Percentiles rank a stretch among this genome's conserved stretches.
Evolutionary conservation across 2,329 filamentous ascomycete species (phyloP).

Genomic region (Dryadomyces sulphureus): DNA sequence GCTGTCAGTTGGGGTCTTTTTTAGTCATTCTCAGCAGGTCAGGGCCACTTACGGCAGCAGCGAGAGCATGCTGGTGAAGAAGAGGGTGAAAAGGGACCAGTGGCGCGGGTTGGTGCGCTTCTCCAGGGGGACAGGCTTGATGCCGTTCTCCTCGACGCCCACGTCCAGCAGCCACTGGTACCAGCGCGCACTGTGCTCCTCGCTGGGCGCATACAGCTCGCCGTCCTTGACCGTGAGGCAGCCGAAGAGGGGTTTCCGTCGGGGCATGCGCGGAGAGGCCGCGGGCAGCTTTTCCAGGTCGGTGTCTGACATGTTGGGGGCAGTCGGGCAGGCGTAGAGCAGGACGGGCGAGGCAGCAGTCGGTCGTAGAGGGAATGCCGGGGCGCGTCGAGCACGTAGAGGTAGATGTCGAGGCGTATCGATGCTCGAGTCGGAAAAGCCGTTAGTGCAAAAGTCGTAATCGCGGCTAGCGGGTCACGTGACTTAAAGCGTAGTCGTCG

Average conservation of each 20-base stretch:
- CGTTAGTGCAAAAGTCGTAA: too few relatives aligned
- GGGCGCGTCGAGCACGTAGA: too few relatives aligned
- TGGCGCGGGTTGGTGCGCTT: conserved; percentile 37
- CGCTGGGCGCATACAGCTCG: conserved; percentile 17
- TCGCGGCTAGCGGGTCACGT: too few relatives aligned
- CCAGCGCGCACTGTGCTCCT: conserved; percentile 21
- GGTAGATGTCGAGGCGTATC: too few relatives aligned
- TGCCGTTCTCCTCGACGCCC: conserved; percentile 38
- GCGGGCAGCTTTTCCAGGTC: too few relatives aligned
- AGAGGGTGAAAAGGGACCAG: conserved; percentile 43
- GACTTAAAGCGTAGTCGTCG: too few relatives aligned
- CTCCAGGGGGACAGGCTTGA: conserved; percentile 39
- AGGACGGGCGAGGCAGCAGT: too few relatives aligned
- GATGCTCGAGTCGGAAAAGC: too few relatives aligned
- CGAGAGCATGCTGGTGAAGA: conserved; percentile 42
- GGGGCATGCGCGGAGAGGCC: too few relatives aligned
- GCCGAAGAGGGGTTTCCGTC: conserved; percentile 4
- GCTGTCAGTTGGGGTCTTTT: neutral
- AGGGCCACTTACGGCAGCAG: conserved; percentile 35
- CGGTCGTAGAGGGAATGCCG: too few relatives aligned
- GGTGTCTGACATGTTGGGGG: too few relatives aligned
- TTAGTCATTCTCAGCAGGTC: neutral
- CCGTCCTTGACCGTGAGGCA: conserved; percentile 17
- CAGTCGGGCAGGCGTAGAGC: too few relatives aligned
- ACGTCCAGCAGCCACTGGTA: conserved; percentile 26